Base-by-base conservation (phyloP, 352 stramenopile species). In the Globisporangium megalacanthum region DNA sequence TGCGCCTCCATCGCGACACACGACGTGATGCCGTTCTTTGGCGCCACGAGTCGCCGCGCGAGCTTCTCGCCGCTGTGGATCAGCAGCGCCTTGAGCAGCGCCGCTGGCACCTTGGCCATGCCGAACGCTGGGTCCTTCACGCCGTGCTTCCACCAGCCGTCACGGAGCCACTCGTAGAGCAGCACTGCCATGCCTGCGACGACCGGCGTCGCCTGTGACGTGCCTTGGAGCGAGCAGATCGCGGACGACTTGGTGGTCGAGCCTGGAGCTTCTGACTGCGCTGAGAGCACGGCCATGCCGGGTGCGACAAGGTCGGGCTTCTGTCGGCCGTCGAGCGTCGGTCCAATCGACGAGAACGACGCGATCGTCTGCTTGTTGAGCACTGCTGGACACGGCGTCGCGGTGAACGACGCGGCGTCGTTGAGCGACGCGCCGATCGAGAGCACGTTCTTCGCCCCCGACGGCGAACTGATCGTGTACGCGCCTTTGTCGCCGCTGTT, bases 281-380 rank as follows among this genome's bases (percentile, higher is more conserved):
- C 83, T 36, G 86, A 96, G 25, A 76, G 68, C 8, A 96, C 57
- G 14, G 77, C 72, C 75, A 94, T 92, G 25, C 89, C 89, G 0
- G 89, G 89, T 2, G 83, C 86, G 8, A 96, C 77, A 11, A 97
- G 65, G 41, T 97, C 89, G 17, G 89, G 89, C 64, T 97, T 97
- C 48, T 95, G 64, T 20, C 88, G 74, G 5, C 78, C 78, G 62
- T 97, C 87, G 3, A 73, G 74, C 4, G 88, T 96, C 2, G 88
- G 88, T 0, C 88, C 89, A 9, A 70, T 69, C 22, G 81, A 94
- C 20, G 81, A 95, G 62, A 97, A 97, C 8, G 74, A 88, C 14
- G 87, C 86, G 1, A 97, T 72, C 1, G 86, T 85, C 46, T 68
- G 64, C 22, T 88, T 70, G 52, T 93, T 93, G 39, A 89, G 84